Base-by-base conservation (phyloP, 1,284 basidiomycete species). In the Trichosporon ovoides region DNA sequence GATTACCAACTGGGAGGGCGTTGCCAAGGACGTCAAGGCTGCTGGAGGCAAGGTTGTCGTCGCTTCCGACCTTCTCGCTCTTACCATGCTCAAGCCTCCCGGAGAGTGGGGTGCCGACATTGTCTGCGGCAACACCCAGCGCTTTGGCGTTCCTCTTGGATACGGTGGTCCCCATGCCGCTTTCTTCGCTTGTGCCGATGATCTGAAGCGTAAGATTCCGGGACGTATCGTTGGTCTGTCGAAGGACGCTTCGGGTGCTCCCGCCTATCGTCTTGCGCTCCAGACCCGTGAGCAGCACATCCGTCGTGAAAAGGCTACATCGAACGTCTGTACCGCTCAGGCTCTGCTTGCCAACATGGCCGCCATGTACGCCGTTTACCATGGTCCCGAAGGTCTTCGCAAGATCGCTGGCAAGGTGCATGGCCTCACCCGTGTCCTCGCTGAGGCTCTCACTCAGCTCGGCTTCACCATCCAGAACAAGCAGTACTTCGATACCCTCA, bases 81-180 rank as follows among this genome's bases (percentile, higher is more conserved):
- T 98, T 70, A 93, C 94, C 9, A 84, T 93, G 83, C 83, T 98
- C 68, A 92, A 90, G 72, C 91, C 95, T 22, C 95, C 95, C 12
- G 95, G 95, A 58, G 95, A 98, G 81, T 98, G 95, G 91, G 95
- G 95, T 52, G 94, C 93, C 35, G 95, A 98, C 76, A 87, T 98
- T 65, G 94, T 93, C 3, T 81, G 95, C 55, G 95, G 95, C 40
- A 98, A 95, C 76, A 90, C 92, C 36, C 94, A 89, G 46, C 86
- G 95, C 40, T 98, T 98, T 70, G 95, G 70, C 73, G 91, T 94
- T 28, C 90, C 91, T 31, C 83, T 85, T 53, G 91, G 91, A 31
- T 94, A 91, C 73, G 91, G 91, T 62, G 91, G 91, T 20, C 91
- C 91, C 20, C 91, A 95, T 70, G 93, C 88, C 16, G 93, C 90